Conservation (phyloP, 768 basidiomycete species). For the Trametopsis cervina region DNA sequence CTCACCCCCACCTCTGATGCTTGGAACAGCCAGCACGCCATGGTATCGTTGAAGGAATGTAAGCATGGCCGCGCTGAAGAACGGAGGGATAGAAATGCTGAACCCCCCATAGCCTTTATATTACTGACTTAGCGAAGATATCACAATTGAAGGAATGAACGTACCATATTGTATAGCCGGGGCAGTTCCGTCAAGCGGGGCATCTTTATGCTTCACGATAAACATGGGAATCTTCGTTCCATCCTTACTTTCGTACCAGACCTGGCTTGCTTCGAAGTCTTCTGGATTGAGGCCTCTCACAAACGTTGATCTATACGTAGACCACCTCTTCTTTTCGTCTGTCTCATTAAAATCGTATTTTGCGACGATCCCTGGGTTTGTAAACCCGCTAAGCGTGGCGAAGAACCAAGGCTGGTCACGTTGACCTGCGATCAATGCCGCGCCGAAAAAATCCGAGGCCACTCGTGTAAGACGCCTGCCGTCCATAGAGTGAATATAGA, state of each 20-base stretch:
- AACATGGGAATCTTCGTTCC: conserved; percentile 84
- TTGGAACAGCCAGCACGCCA: conserved; percentile 51
- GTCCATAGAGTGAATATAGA: conserved; percentile 55
- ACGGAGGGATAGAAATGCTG: conserved; percentile 60
- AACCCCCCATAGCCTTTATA: conserved; percentile 75
- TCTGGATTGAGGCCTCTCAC: conserved; percentile 56
- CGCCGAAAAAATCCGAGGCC: conserved; percentile 61
- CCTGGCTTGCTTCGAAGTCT: conserved; percentile 68
- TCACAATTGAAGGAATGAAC: too few species aligned
- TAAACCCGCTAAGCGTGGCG: conserved; percentile 59
- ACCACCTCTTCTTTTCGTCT: conserved; percentile 46
- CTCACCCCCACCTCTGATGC: conserved; percentile 54
- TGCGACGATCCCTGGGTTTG: conserved; percentile 59
- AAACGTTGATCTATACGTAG: conserved; percentile 47
- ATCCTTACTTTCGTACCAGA: conserved; percentile 77
- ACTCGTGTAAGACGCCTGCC: conserved; percentile 51
- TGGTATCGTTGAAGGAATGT: conserved; percentile 71
- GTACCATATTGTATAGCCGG: conserved; percentile 72
- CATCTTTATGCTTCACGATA: conserved; percentile 68
- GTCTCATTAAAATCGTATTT: conserved; percentile 48
- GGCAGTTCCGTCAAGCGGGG: conserved; percentile 65
- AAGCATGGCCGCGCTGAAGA: conserved; percentile 63
- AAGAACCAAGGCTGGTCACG: conserved; percentile 58
- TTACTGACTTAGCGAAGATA: too few species aligned
- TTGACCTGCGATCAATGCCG: conserved; percentile 43